phyloP scores from a whole-genome alignment of 306 rosid species.

The Phaseolus lunatus region DNA sequence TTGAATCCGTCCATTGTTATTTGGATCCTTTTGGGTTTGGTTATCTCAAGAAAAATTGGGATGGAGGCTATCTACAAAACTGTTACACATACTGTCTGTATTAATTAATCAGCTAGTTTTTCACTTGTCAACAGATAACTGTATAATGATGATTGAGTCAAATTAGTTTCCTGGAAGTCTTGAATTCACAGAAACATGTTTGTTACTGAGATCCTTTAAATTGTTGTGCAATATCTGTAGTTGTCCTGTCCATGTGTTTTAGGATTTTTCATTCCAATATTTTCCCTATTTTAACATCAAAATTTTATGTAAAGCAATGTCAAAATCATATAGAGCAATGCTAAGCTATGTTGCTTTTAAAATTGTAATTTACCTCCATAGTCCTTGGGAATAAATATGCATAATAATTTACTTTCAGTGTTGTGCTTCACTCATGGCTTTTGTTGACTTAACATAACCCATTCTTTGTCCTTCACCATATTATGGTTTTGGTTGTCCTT shows the following conservation, averaged over 20 bases:
- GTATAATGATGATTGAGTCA: not conserved
- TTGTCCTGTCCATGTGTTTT: not conserved
- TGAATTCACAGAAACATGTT: slow-evolving; percentile 15
- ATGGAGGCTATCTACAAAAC: slow-evolving; percentile 22
- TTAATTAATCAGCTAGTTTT: slow-evolving; percentile 17
- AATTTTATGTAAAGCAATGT: not conserved
- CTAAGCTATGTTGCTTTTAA: not conserved
- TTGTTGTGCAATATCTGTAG: slow-evolving; percentile 2
- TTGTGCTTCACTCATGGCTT: not conserved
- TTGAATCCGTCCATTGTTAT: slow-evolving; percentile 8
- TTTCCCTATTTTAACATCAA: not conserved
- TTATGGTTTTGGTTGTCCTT: not conserved
- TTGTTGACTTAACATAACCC: not conserved
- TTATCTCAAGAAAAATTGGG: slow-evolving; percentile 1
- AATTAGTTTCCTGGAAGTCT: not conserved
- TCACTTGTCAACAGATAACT: slow-evolving; percentile 15
- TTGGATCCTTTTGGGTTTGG: slow-evolving; percentile 29
- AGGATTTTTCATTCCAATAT: not conserved
- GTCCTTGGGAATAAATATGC: not conserved
- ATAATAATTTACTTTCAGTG: not conserved
- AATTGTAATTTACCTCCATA: slow-evolving; percentile 17
- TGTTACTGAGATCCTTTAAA: slow-evolving; percentile 15
- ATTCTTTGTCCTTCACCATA: slow-evolving; percentile 6
- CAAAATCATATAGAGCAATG: not conserved
- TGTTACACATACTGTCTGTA: not conserved